phyloP scores from a whole-genome alignment of 225 moss, liverwort and hornwort species.

The Climacium dendroides region DNA sequence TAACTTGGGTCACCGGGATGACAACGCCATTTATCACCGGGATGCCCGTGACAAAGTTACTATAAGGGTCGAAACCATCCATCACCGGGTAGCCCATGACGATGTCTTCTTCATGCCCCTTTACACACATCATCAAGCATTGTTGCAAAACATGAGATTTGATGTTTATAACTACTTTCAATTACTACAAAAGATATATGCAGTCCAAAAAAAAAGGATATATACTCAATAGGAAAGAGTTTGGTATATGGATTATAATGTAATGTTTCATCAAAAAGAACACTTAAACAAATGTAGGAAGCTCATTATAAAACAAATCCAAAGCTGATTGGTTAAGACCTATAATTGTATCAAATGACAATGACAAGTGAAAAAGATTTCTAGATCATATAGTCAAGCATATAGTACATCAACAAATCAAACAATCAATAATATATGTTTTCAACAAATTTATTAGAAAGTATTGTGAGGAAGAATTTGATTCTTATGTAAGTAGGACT shows the following conservation, averaged over 20 bases:
- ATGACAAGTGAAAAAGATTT: neutral
- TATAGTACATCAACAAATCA: neutral
- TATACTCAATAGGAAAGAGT: neutral
- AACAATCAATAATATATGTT: neutral
- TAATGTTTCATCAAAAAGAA: neutral
- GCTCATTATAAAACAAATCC: neutral
- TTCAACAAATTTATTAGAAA: neutral
- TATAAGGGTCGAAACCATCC: too few relatives aligned
- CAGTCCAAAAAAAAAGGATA: neutral
- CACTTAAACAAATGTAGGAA: neutral
- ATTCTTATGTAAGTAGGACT: neutral
- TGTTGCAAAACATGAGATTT: accelerated
- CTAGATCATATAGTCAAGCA: neutral
- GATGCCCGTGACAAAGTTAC: neutral
- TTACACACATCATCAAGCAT: neutral
- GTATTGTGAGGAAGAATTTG: too few relatives aligned
- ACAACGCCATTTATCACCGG: too few relatives aligned
- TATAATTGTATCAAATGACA: neutral
- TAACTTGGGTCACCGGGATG: too few relatives aligned
- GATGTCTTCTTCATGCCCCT: neutral
- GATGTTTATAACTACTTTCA: too few relatives aligned
- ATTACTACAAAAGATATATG: neutral
- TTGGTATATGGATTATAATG: too few relatives aligned
- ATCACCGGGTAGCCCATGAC: too few relatives aligned
- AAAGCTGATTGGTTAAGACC: neutral